These are phyloP conservation scores for Nitzschia sp. DNA, from an alignment of 108 stramenopile species.

Conservation along the genomic window DNA sequence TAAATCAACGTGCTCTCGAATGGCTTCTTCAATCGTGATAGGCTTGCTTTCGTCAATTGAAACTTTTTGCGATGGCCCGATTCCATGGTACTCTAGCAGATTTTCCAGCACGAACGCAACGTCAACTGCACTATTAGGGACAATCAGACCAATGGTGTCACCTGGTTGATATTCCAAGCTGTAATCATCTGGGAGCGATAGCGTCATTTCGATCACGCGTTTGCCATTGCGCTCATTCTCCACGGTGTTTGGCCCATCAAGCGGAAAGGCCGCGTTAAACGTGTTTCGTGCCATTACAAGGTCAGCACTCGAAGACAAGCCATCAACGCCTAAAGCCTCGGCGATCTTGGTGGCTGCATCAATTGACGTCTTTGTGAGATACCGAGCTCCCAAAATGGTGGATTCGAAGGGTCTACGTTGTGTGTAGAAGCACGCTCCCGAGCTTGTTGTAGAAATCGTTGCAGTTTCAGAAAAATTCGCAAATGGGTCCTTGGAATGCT, in stretches of 20 bases:
- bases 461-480: constrained; percentile 48
- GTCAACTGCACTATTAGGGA: constrained; percentile 61
- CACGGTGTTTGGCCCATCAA: constrained; percentile 19
- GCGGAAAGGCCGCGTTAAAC: constrained; percentile 55
- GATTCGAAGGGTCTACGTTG: constrained; percentile 65
- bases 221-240: constrained; percentile 68
- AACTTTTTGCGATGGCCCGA: constrained; percentile 60
- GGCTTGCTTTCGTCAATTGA: constrained; percentile 56
- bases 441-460: constrained; percentile 56
- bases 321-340: constrained; percentile 10
- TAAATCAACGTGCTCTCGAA: constrained; percentile 72
- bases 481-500: constrained; percentile 3
- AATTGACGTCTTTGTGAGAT: constrained; percentile 69
- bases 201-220: constrained; percentile 81
- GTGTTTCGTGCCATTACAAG: constrained; percentile 37
- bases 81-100: constrained; percentile 56
- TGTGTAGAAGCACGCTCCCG: constrained; percentile 47
- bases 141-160: constrained; percentile 85
- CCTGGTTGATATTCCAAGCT: constrained; percentile 89
- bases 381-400: constrained; percentile 60
- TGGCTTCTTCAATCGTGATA: constrained; percentile 61
- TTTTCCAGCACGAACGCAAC: constrained; percentile 61
- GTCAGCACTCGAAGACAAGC: constrained; percentile 23
- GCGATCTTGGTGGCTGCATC: constrained; percentile 49
- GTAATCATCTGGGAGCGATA: constrained; percentile 80